A percentile compares a stretch with the other conserved stretches of the same genome.
phyloP scores from a whole-genome alignment of 805 yeast species.

The Cyberlindnera subsufficiens region DNA sequence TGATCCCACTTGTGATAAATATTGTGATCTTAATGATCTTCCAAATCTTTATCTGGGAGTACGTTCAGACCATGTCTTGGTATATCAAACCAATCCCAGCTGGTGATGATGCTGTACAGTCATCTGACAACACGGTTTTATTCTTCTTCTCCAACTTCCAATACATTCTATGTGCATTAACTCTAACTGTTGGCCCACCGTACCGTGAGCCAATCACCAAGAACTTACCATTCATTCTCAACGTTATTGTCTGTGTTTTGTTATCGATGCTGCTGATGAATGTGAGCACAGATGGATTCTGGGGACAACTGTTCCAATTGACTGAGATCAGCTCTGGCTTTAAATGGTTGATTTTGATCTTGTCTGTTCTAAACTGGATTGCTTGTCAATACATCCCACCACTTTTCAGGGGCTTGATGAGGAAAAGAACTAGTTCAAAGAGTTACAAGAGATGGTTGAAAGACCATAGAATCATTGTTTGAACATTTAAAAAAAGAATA shows the following conservation, averaged over 20 bases:
- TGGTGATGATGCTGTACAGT: conserved; percentile 72
- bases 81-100: conserved; percentile 77
- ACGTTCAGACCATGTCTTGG: conserved; percentile 61
- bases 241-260: conserved; percentile 44
- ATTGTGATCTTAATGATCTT: conserved; percentile 57
- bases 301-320: conserved; percentile 72
- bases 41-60: conserved; percentile 65
- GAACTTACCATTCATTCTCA: conserved; percentile 66
- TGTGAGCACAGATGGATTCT: conserved; percentile 41
- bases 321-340: conserved; percentile 50
- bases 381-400: conserved; percentile 29
- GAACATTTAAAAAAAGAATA: neutral
- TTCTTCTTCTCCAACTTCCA: conserved; percentile 83
- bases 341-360: conserved; percentile 42
- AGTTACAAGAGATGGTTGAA: conserved; percentile 29
- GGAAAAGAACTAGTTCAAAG: conserved; percentile 32
- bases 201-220: conserved; percentile 70
- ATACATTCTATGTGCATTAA: conserved; percentile 76
- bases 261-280: conserved; percentile 52
- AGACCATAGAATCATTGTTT: conserved; percentile 10
- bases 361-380: conserved; percentile 44
- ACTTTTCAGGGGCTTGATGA: conserved; percentile 25
- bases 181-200: conserved; percentile 91
- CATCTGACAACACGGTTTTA: conserved; percentile 84
- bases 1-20: conserved; percentile 77